Evolutionary conservation across 257 asterid species (phyloP).

Genomic region (Petrea volubilis): DNA sequence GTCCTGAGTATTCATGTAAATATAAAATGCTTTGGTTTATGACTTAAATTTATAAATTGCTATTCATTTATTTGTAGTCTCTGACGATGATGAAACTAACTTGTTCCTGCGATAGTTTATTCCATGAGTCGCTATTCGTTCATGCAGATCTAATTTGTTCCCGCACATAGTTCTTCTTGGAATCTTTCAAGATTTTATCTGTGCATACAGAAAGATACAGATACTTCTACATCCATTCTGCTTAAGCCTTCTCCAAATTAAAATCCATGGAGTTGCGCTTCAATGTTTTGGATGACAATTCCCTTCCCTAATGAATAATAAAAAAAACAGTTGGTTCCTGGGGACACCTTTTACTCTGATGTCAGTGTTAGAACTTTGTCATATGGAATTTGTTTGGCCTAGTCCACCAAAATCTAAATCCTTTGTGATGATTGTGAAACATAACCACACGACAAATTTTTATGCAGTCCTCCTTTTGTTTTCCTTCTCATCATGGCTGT

Average conservation of each 20-base stretch:
- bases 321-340: not conserved
- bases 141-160: not conserved
- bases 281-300: not conserved
- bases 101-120: not conserved
- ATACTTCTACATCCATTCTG: not conserved
- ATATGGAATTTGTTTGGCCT: not conserved
- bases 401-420: not conserved
- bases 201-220: not conserved
- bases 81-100: not conserved
- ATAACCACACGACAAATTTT: not conserved
- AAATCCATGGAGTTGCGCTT: not conserved
- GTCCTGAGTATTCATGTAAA: not conserved
- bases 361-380: not conserved
- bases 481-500: not conserved
- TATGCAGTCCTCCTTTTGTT: not conserved
- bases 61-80: not conserved
- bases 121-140: not conserved
- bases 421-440: not conserved
- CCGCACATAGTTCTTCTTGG: constrained; percentile 6
- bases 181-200: not conserved
- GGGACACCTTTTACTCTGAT: not conserved
- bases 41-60: not conserved
- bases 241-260: not conserved
- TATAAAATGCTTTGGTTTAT: not conserved
- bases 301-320: not conserved